Conservation (phyloP, 192 early-diverging fungal genomes). For the Backusella sp. region DNA sequence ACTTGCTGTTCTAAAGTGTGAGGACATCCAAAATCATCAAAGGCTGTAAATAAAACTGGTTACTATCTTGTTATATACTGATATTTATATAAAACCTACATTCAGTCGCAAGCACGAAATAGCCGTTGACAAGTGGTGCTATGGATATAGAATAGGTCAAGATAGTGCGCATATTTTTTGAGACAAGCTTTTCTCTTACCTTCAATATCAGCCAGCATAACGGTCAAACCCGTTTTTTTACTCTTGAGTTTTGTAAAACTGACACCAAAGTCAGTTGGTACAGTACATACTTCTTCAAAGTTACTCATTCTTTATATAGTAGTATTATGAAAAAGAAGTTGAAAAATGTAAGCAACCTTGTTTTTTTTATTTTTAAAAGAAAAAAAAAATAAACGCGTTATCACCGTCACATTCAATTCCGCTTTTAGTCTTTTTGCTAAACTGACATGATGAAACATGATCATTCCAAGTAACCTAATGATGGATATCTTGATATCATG, state of each 20-base stretch:
- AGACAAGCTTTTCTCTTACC: constrained; percentile 24
- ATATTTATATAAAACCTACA: constrained; percentile 30
- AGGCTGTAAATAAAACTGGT: constrained; percentile 30
- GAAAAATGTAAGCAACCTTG: neutral
- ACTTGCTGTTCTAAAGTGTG: constrained; percentile 61
- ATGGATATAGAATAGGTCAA: neutral
- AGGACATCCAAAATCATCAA: constrained; percentile 59
- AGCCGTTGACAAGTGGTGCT: constrained; percentile 59
- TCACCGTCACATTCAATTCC: neutral
- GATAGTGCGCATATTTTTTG: no score
- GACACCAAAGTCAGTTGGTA: constrained; percentile 47
- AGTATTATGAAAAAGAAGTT: neutral
- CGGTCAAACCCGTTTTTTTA: constrained; percentile 50
- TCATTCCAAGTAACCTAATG: no score
- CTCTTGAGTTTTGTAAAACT: constrained; percentile 52
- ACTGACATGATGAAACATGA: neutral
- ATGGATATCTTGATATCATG: no score
- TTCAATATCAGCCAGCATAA: constrained; percentile 52
- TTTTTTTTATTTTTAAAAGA: neutral
- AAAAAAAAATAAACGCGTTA: neutral
- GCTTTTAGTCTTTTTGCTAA: neutral
- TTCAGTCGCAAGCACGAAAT: constrained; percentile 57
- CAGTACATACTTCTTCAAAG: constrained; percentile 42
- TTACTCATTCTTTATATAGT: constrained; percentile 9
- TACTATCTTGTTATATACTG: neutral